These are phyloP conservation scores for Phytopythium delawarense DNA, from an alignment of 352 stramenopile genomes.

Conservation along the genomic window DNA sequence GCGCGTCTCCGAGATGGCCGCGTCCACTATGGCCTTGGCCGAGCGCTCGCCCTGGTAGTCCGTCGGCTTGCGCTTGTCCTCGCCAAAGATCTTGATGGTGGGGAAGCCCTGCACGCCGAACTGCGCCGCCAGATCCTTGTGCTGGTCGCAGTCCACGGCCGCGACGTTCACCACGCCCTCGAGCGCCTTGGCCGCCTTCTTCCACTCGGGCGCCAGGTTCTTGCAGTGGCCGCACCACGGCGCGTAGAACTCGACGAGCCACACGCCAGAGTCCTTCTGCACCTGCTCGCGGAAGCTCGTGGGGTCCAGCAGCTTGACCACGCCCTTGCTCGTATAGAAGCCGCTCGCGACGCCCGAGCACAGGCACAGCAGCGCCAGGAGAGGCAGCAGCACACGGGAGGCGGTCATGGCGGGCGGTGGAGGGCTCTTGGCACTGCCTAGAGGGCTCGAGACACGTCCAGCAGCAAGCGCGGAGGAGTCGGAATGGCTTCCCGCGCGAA, in stretches of 20 bases:
- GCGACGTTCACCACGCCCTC: slow-evolving; percentile 89
- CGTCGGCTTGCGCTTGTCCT: slow-evolving; percentile 69
- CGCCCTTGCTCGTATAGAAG: slow-evolving; percentile 65
- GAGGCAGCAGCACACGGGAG: slow-evolving; percentile 9
- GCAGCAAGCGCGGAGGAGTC: not conserved
- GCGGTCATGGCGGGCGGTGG: not conserved
- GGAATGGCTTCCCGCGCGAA: not conserved
- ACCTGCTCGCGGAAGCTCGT: slow-evolving; percentile 67
- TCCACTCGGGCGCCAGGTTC: slow-evolving; percentile 89
- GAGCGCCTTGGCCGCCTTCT: slow-evolving; percentile 87
- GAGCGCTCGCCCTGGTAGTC: slow-evolving; percentile 83
- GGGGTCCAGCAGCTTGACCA: slow-evolving; percentile 67
- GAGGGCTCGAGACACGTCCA: not conserved
- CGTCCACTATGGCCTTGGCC: slow-evolving; percentile 81
- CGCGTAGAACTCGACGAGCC: slow-evolving; percentile 95
- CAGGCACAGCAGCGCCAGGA: slow-evolving; percentile 26
- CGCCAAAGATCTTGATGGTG: slow-evolving; percentile 93
- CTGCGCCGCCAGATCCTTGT: slow-evolving; percentile 79
- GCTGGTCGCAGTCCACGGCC: slow-evolving; percentile 70
- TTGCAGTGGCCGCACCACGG: slow-evolving; percentile 96
- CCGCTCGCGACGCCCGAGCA: slow-evolving; percentile 27
- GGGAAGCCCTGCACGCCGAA: slow-evolving; percentile 91
- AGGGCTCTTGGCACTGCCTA: not conserved
- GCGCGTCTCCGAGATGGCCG: slow-evolving; percentile 61
- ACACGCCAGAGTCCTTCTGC: slow-evolving; percentile 76